A percentile compares a stretch with the other conserved stretches of the same genome.
Conservation (phyloP, 495 filamentous ascomycete species). For the Neurospora africana region DNA sequence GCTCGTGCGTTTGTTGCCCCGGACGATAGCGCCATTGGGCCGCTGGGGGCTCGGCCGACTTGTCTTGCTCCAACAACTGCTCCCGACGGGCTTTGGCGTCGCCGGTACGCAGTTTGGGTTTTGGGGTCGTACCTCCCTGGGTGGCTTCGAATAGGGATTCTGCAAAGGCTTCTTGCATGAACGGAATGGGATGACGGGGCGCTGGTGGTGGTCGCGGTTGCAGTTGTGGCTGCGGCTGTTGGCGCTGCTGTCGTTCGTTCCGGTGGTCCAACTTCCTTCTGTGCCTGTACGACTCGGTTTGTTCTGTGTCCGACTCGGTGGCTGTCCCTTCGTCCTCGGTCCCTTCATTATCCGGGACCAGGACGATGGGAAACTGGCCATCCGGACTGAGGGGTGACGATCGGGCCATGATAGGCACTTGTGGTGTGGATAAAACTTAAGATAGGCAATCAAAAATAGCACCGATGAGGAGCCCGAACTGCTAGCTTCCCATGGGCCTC, state of each 20-base stretch:
- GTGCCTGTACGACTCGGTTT: constrained; percentile 6
- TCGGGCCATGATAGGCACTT: neutral
- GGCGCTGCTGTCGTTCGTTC: neutral
- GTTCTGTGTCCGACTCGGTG: constrained; percentile 5
- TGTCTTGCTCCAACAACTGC: constrained; percentile 54
- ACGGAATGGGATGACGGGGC: constrained; percentile 52
- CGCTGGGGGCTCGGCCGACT: constrained; percentile 49
- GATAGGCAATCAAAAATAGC: neutral
- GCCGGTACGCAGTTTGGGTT: constrained; percentile 45
- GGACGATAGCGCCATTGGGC: constrained; percentile 64
- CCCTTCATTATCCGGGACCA: constrained; percentile 10
- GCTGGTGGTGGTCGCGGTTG: constrained; percentile 14
- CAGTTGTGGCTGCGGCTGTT: neutral
- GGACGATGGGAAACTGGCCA: constrained; percentile 15
- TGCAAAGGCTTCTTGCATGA: constrained; percentile 85
- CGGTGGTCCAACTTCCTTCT: neutral
- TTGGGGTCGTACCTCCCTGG: constrained; percentile 27
- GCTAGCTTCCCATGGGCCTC: neutral
- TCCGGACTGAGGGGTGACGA: constrained; percentile 4
- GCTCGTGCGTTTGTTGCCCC: constrained; percentile 60
- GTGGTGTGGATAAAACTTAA: neutral
- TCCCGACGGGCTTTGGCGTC: constrained; percentile 58
- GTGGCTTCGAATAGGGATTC: constrained; percentile 78
- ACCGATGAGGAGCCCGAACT: neutral
- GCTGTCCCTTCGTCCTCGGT: neutral